These are phyloP conservation scores for Venturia asperata DNA, from an alignment of 2,329 filamentous ascomycete species.

Conservation along the genomic window DNA sequence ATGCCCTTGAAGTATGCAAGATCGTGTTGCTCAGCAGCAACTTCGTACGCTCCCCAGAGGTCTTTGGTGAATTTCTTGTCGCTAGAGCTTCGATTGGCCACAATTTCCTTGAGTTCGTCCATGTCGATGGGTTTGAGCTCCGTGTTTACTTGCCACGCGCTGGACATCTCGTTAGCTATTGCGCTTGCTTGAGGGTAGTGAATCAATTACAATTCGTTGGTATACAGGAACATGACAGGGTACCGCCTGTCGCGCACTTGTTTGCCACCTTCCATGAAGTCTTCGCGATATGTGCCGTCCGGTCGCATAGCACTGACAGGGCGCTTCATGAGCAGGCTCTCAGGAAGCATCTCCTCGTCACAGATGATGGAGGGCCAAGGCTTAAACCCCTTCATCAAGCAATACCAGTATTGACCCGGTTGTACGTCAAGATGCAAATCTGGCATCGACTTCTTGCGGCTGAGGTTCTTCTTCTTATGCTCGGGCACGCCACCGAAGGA, in stretches of 20 bases:
- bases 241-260: slow-evolving; percentile 78
- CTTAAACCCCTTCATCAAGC: slow-evolving; percentile 89
- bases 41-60: slow-evolving; percentile 68
- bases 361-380: slow-evolving; percentile 92
- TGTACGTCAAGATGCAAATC: slow-evolving; percentile 65
- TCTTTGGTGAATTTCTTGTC: slow-evolving; percentile 83
- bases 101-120: slow-evolving; percentile 63
- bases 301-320: slow-evolving; percentile 75
- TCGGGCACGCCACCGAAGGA: slow-evolving; percentile 58
- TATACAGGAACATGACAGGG: slow-evolving; percentile 89
- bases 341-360: slow-evolving; percentile 88
- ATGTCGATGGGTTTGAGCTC: slow-evolving; percentile 71
- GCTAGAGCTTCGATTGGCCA: slow-evolving; percentile 58
- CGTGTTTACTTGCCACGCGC: slow-evolving; percentile 85
- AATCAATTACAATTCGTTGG: slow-evolving; percentile 88
- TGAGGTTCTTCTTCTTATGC: slow-evolving; percentile 71
- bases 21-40: slow-evolving; percentile 71
- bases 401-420: slow-evolving; percentile 86
- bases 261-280: slow-evolving; percentile 82
- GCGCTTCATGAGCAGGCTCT: slow-evolving; percentile 65
- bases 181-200: not conserved
- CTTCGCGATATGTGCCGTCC: slow-evolving; percentile 81
- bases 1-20: slow-evolving; percentile 79
- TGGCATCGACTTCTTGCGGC: slow-evolving; percentile 73
- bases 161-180: slow-evolving; percentile 34